Evolutionary conservation across 1,284 basidiomycete genomes (phyloP).

Genomic region (Wallemia ichthyophaga): DNA sequence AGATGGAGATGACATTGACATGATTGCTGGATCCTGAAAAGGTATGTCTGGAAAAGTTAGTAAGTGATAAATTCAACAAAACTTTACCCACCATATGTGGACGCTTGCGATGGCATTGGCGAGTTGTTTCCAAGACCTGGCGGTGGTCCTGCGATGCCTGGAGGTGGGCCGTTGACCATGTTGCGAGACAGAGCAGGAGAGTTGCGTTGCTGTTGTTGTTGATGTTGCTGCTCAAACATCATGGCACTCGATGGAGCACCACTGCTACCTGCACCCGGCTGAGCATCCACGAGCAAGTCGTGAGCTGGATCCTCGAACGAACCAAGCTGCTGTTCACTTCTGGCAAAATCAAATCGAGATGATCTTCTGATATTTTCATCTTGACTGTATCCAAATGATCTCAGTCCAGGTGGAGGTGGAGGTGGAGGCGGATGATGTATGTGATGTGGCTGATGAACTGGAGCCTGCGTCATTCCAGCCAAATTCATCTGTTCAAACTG

Average conservation of each 20-base stretch:
- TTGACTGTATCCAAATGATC: background rate
- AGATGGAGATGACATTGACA: background rate
- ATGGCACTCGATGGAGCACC: background rate
- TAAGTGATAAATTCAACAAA: background rate
- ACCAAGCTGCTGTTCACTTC: background rate
- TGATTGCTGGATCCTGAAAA: background rate
- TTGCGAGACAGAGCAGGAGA: background rate
- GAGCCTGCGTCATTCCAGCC: no score
- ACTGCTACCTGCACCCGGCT: background rate
- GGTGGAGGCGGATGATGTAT: background rate
- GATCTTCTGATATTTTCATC: background rate
- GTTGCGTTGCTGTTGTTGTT: background rate
- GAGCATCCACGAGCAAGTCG: background rate
- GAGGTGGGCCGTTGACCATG: background rate
- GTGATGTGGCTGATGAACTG: background rate
- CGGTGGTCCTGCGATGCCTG: background rate
- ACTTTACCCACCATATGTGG: background rate
- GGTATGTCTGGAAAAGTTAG: background rate
- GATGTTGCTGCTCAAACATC: background rate
- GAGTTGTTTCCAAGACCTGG: background rate
- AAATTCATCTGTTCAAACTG: background rate
- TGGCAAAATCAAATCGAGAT: background rate
- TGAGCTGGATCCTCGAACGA: background rate
- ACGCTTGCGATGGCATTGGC: background rate
- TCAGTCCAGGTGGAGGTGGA: background rate